Conservation (phyloP, 371 early-diverging fungal genomes). For the Mortierella sp. region DNA sequence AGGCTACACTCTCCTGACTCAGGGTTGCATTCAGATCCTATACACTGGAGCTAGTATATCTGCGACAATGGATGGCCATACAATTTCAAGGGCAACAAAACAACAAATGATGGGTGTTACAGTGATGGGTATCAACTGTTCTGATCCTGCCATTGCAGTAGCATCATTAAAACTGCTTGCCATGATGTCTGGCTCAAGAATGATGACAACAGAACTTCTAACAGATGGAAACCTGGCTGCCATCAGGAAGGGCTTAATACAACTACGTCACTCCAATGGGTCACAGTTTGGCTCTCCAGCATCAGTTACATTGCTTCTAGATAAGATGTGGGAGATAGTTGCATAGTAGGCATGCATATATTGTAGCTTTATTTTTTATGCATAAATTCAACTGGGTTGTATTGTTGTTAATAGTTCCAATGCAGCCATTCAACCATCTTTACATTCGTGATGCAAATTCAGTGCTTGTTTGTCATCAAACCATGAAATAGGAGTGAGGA, state of each 20-base stretch:
- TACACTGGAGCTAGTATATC: constrained; percentile 9
- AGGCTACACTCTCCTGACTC: neutral
- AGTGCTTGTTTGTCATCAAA: too few relatives aligned
- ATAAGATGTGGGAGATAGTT: constrained; percentile 22
- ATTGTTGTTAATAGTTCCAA: too few relatives aligned
- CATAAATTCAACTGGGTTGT: too few relatives aligned
- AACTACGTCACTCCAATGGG: neutral
- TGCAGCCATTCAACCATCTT: too few relatives aligned
- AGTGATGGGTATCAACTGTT: constrained; percentile 5
- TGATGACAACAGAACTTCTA: constrained; percentile 7
- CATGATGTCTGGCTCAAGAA: neutral
- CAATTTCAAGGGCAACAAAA: neutral
- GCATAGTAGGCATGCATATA: neutral
- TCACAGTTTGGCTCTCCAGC: neutral
- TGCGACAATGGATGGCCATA: neutral
- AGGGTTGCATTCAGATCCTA: constrained; percentile 11
- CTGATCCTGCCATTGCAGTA: constrained; percentile 2
- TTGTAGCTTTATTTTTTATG: too few relatives aligned
- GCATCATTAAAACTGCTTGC: constrained; percentile 14
- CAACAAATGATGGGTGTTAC: constrained; percentile 7
- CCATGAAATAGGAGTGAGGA: too few relatives aligned
- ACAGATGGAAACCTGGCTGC: neutral
- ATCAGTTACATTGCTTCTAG: neutral
- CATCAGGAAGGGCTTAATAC: constrained; percentile 7
- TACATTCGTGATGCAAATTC: too few relatives aligned